These are phyloP conservation scores for Porphyrellus cyaneotinctus DNA, from an alignment of 768 basidiomycete species.

Conservation along the genomic window DNA sequence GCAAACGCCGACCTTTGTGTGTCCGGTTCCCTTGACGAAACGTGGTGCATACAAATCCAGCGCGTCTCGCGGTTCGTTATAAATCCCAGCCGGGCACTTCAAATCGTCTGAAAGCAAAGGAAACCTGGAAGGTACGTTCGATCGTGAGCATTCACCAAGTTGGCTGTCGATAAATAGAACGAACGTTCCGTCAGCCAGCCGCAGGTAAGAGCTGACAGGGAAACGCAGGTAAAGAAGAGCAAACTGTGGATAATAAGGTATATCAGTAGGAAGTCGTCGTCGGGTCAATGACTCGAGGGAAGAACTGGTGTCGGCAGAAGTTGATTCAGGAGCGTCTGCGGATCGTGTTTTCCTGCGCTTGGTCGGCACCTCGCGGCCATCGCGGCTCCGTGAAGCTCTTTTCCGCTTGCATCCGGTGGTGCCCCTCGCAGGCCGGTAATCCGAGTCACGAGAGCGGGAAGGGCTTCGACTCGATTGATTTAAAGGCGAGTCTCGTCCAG, in stretches of 20 bases:
- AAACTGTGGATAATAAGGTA: constrained; percentile 48
- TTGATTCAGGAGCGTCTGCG: not conserved
- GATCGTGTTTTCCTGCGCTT: constrained; percentile 13
- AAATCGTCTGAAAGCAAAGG: constrained; percentile 14
- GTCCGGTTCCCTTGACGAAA: constrained; percentile 66
- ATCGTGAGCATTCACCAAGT: not conserved
- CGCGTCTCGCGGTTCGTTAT: constrained; percentile 56
- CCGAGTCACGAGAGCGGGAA: constrained; percentile 1
- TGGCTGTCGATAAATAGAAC: constrained; percentile 13
- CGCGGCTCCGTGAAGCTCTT: constrained; percentile 2
- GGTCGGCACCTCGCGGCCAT: constrained; percentile 5
- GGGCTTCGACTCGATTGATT: constrained; percentile 2
- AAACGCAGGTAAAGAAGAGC: constrained; percentile 69
- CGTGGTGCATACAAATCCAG: constrained; percentile 78
- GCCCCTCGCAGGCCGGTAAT: constrained; percentile 18
- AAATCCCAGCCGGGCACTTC: constrained; percentile 38
- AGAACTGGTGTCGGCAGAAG: not conserved
- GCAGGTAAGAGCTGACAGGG: constrained; percentile 56
- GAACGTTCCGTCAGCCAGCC: constrained; percentile 38
- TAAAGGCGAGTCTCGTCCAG: not conserved
- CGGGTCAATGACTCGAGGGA: constrained; percentile 10
- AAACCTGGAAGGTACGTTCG: constrained; percentile 12
- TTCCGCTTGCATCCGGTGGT: constrained; percentile 18
- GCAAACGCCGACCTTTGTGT: constrained; percentile 69
- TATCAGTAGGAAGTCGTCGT: constrained; percentile 48